Base-by-base conservation (phyloP, 2,329 filamentous ascomycete genomes). In the Capronia epimyces region DNA sequence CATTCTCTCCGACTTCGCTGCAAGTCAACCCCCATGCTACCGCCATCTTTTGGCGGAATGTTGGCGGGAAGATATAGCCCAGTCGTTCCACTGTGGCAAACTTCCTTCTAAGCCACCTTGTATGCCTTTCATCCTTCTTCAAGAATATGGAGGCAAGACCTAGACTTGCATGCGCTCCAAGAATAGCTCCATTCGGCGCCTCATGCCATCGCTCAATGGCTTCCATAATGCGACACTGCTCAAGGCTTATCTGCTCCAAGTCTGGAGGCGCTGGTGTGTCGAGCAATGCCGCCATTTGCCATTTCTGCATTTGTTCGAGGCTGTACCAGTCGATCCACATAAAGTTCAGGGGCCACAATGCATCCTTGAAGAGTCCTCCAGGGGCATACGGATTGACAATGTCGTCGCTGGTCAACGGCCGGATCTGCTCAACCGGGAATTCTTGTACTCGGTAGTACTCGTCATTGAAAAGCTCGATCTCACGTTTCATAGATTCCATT, bases 21-120 rank as follows among this genome's bases (percentile, higher is more conserved):
- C 41, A 44, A 3, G 56, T 56, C 40, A 60, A 16, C 5, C 49
- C 49, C 76, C 93, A 95, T 20, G 88, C 67, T 41, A 86, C 78
- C 25, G 86, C 82, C 78, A 97, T 85, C 58, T 84, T 83, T 25
- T 72, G 75, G 51, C 91, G 84, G 61, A 91, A 83, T 10, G 80
- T 80, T 24, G 81, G 74, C 1, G 90, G 85, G 60, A 88, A 90
- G 20, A 95, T 86, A 65, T 94, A 95, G 32, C 91, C 96, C 56
- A 50, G 46, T 39, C 78, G 77, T 69, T 97, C 91, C 40, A 95
- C 75, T 46, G 80, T 71, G 15, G 88, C 89, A 66, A 95, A 83
- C 67, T 87, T 91, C 60, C 79, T 78, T 54, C 89, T 81, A 57
- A 84, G 77, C 90, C 90, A 97, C 75, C 82, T 82, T 8, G 81